Base-by-base conservation (phyloP, 306 rosid genomes). In the Vicia villosa region DNA sequence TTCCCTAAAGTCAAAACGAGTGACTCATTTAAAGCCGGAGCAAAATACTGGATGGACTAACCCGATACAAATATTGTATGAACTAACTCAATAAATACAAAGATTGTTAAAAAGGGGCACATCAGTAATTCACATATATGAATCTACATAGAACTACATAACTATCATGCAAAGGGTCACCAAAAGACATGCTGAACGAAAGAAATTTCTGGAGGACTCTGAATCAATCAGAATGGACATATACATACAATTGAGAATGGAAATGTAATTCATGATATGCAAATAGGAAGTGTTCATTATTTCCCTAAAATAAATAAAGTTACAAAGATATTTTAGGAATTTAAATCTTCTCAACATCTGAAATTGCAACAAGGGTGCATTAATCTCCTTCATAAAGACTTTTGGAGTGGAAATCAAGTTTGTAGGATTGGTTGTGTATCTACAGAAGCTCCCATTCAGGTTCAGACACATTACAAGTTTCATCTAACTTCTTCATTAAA, bases 371-470 rank as follows among this genome's bases (percentile, higher is more conserved):
- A 11, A 69, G 56, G 45, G 28, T 51, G 65, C 73, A 75, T 71
- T 64, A 65, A 66, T 20, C 49, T 54, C 58, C 56, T 37, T 51
- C 56, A 42, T 19, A 52, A 49, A 24, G 68, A 75, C 41, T 65
- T 52, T 52, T n/a, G 46, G 52, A 68, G 66, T 45, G 81, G 65
- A 34, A 43, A 10, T 12, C 55, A 81, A 72, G 61, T 24, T 41
- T 32, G 38, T 10, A 8, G 47, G 28, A 73, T 26, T 38, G 55
- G 41, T 34, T 36, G 22, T 37, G 59, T 69, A n/a, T 52, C 80
- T 87, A 90, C 37, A 94, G 80, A 82, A 94, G 75, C 85, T 90
- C 97, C 98, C 98, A 94, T 40, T 88, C 98, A 45, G 80, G 40
- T 79, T 92, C 98, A 64, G 78, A 76, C 43, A 74, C 42, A 54